phyloP scores from a whole-genome alignment of 176 grass and related monocot genomes.

The Olyra latifolia region DNA sequence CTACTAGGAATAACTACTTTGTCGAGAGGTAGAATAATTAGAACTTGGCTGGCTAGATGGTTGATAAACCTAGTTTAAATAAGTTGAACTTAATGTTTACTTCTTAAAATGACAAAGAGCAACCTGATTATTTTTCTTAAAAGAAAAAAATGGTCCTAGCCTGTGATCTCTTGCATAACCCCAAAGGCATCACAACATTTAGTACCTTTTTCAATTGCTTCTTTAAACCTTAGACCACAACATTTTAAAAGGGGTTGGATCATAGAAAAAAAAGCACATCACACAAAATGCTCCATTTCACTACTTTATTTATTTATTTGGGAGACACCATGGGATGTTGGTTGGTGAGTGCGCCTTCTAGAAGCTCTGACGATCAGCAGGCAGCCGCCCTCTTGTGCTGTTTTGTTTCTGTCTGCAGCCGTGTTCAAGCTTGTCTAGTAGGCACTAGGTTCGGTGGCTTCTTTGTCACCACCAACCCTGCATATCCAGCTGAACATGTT shows the following conservation, averaged over 20 bases:
- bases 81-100: too few species aligned
- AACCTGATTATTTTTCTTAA: too few species aligned
- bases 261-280: background rate
- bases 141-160: too few species aligned
- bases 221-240: background rate
- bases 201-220: background rate
- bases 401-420: background rate
- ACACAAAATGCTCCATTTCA: conserved; percentile 7
- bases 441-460: background rate
- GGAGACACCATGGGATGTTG: background rate
- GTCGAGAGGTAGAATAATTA: too few species aligned
- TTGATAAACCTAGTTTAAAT: too few species aligned
- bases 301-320: background rate
- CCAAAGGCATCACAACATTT: background rate
- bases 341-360: conserved; percentile 30
- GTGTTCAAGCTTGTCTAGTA: background rate
- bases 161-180: background rate
- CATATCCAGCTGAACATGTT: conserved; percentile 1
- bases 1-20: too few species aligned
- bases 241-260: background rate
- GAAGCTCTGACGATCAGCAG: background rate
- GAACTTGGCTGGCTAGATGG: too few species aligned
- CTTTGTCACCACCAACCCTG: conserved; percentile 23
- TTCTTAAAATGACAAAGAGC: too few species aligned
- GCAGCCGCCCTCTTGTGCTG: background rate